phyloP scores from a whole-genome alignment of 2,329 filamentous ascomycete species.

The Penicillium sp. region DNA sequence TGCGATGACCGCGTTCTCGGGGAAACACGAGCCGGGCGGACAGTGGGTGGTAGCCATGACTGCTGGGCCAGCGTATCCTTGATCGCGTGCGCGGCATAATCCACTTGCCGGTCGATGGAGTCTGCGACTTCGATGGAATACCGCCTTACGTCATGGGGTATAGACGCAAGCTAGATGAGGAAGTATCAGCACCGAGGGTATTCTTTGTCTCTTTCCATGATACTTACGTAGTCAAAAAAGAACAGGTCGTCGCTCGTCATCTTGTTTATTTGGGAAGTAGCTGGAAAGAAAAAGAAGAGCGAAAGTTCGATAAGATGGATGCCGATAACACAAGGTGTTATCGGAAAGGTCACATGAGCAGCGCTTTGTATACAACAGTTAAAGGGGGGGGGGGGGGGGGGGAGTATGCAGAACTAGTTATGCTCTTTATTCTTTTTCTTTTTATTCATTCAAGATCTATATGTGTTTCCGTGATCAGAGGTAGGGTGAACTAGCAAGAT shows the following conservation, averaged over 20 bases:
- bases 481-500: fast-evolving
- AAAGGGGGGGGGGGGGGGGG: too few species aligned
- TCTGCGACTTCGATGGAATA: conserved; percentile 74
- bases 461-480: fast-evolving
- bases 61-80: conserved; percentile 66
- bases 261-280: conserved; percentile 29
- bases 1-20: conserved; percentile 36
- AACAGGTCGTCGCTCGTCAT: conserved; percentile 81
- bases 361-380: not conserved
- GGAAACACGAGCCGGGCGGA: conserved; percentile 53
- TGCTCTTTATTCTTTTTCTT: not conserved
- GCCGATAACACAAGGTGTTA: conserved; percentile 11
- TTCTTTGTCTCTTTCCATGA: not conserved
- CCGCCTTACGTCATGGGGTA: conserved; percentile 64
- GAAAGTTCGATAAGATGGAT: conserved; percentile 19
- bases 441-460: fast-evolving
- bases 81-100: conserved; percentile 68
- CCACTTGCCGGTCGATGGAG: conserved; percentile 76
- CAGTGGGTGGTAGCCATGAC: conserved; percentile 69
- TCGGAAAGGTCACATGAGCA: conserved; percentile 7
- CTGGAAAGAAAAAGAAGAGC: conserved; percentile 13
- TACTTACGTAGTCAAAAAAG: conserved; percentile 70
- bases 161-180: conserved; percentile 51
- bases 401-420: not conserved
- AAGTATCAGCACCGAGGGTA: conserved; percentile 10